Percentiles rank a stretch among this genome's conserved stretches.
Evolutionary conservation across 768 basidiomycete genomes (phyloP).

Genomic region (Lanmaoa pseudosensibilis): DNA sequence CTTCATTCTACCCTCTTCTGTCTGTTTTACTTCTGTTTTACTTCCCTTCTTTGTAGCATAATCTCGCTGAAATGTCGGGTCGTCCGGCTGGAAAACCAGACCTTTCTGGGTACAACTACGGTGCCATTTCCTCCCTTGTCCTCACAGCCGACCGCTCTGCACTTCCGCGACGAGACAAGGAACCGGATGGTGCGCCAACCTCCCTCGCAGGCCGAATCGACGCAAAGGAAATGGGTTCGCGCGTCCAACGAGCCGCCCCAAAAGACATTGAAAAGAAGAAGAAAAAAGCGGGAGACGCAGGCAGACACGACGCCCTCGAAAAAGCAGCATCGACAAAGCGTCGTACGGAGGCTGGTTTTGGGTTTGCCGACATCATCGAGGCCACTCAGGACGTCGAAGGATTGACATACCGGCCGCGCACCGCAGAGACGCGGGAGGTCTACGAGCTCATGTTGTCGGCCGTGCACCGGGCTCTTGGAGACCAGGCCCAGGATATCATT

Average conservation of each 20-base stretch:
- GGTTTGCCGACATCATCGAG: constrained; percentile 90
- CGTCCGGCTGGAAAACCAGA: constrained; percentile 62
- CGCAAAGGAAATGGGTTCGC: constrained; percentile 89
- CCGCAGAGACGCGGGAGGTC: constrained; percentile 90
- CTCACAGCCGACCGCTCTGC: constrained; percentile 86
- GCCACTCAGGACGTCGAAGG: constrained; percentile 93
- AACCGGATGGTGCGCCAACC: constrained; percentile 95
- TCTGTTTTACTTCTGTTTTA: not conserved
- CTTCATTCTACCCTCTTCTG: not conserved
- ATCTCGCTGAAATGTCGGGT: constrained; percentile 36
- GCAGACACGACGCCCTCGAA: constrained; percentile 55
- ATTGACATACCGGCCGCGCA: constrained; percentile 87
- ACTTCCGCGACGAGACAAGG: constrained; percentile 85
- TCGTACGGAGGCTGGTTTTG: constrained; percentile 64
- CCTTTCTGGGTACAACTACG: constrained; percentile 92
- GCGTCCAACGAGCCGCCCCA: constrained; percentile 77
- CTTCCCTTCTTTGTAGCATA: constrained; percentile 5
- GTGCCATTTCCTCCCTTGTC: constrained; percentile 91
- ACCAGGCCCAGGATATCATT: constrained; percentile 94
- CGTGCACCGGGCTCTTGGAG: constrained; percentile 83
- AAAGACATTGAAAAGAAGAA: constrained; percentile 94
- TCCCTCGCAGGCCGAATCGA: constrained; percentile 90
- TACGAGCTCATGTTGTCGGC: constrained; percentile 88
- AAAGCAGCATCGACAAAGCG: constrained; percentile 55
- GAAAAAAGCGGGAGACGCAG: constrained; percentile 67